phyloP scores from a whole-genome alignment of 2,329 filamentous ascomycete genomes.

The Penicillium sp. region DNA sequence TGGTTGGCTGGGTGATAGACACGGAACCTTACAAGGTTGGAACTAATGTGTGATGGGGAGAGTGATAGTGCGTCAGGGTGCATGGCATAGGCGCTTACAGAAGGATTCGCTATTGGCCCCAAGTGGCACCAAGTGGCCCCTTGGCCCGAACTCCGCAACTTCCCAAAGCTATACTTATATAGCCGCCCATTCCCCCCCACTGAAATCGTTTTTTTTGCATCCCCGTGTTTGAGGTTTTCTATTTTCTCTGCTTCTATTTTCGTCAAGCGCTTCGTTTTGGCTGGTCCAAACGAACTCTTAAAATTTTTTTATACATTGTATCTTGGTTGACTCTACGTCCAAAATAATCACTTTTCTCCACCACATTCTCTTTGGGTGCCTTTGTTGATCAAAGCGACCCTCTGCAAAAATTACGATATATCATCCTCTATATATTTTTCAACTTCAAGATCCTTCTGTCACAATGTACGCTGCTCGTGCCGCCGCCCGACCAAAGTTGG shows the following conservation, averaged over 20 bases:
- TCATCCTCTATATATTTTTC: conserved; percentile 9
- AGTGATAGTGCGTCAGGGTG: conserved; percentile 22
- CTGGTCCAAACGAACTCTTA: conserved; percentile 43
- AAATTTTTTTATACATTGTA: conserved; percentile 16
- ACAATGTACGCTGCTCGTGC: conserved; percentile 43
- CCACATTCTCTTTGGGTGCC: conserved; percentile 5
- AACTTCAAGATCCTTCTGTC: conserved; percentile 6
- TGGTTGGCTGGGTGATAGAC: conserved; percentile 11
- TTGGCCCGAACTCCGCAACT: not conserved
- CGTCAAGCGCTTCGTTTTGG: conserved; percentile 38
- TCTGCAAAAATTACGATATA: conserved; percentile 7
- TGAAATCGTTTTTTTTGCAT: conserved; percentile 18
- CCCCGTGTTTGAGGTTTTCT: conserved; percentile 35
- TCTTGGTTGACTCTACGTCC: not conserved
- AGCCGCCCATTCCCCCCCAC: conserved; percentile 30
- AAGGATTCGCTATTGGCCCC: conserved; percentile 10
- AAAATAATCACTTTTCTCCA: conserved; percentile 13
- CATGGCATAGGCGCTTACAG: conserved; percentile 23
- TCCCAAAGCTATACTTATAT: conserved; percentile 28
- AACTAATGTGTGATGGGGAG: conserved; percentile 19
- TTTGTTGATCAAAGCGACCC: conserved; percentile 39
- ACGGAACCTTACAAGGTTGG: conserved; percentile 6
- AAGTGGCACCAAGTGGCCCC: not conserved
- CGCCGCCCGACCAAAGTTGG: conserved; percentile 47
- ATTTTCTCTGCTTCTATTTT: conserved; percentile 37